A percentile compares a stretch with the other conserved stretches of the same genome.
Evolutionary conservation across 768 basidiomycete species (phyloP).

Genomic region (Brasilioporus rufonigricans): DNA sequence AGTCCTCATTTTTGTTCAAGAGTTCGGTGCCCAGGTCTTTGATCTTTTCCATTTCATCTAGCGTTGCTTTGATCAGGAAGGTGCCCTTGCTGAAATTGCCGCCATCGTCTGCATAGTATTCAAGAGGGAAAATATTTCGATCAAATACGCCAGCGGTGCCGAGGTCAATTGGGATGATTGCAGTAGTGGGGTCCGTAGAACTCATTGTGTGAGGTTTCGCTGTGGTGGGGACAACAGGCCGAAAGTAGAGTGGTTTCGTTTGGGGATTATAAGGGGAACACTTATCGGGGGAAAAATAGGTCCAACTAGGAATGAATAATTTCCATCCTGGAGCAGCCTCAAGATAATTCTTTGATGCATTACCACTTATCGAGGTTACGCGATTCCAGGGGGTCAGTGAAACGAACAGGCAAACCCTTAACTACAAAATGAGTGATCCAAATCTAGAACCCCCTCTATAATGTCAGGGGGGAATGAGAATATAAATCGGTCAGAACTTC

Average conservation of each 20-base stretch:
- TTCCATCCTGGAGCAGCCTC: background rate
- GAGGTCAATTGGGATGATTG: background rate
- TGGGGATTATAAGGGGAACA: background rate
- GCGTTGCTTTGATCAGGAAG: slow-evolving; percentile 1
- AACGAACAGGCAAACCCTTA: too few relatives aligned
- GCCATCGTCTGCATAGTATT: background rate
- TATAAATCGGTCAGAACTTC: too few relatives aligned
- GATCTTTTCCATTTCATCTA: slow-evolving; percentile 3
- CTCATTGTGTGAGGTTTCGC: background rate
- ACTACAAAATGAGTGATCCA: too few relatives aligned
- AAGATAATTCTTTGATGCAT: background rate
- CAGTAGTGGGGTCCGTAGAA: background rate
- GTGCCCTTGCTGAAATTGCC: background rate
- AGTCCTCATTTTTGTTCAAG: background rate
- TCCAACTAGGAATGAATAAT: background rate
- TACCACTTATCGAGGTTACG: too few relatives aligned
- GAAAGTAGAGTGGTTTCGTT: background rate
- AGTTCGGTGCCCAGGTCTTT: background rate
- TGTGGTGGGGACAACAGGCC: background rate
- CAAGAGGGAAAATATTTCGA: background rate
- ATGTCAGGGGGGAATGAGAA: too few relatives aligned
- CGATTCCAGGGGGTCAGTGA: too few relatives aligned
- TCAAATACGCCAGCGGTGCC: background rate
- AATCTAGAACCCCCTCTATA: too few relatives aligned
- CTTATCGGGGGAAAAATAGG: background rate